Base-by-base conservation (phyloP, 2,329 filamentous ascomycete species). In the Tolypocladium tundrense region DNA sequence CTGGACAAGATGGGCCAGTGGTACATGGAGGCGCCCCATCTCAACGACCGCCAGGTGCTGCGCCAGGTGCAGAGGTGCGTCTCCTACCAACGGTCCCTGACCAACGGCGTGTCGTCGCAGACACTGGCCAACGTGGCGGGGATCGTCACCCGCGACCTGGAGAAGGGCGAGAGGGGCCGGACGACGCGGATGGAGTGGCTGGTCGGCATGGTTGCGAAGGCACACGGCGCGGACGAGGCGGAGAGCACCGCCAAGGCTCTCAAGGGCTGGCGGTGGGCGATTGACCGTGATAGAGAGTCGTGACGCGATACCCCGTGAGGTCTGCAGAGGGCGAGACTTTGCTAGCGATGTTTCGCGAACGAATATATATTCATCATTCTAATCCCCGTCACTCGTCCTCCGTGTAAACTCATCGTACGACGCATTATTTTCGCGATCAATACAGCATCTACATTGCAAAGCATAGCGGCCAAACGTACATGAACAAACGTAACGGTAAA, bases 141-240 rank as follows among this genome's bases (percentile, higher is more conserved):
- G 6, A 58, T 70, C 2, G 58, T 72, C 24, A 64, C 69, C 4
- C 62, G 67, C 11, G 73, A 76, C 58, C 63, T 76, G 5, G 67
- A 69, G 39, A 59, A 59, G 41, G 72, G 73, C 7, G 60, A 63
- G n/a, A 58, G 57, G 27, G 74, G 73, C 3, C 66, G 72, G 19
- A 67, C 62, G 8, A 42, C 58, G 14, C 68, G 72, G 11, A 56
- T 74, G 39, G 40, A 60, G 43, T 73, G 70, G 66, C 56, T 73
- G 11, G 43, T 70, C 40, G 53, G 57, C 13, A 59, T 74, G 42
- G 58, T 70, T 8, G 61, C 58, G n/a, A 39, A 61, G 14, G 54
- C 59, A 14, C 61, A 64, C 1, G 65, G 67, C 21, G 33, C 53
- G 2, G 43, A 64, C 40, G 59, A 63, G n/a, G 66, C 67, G 2